Evolutionary conservation across 2,329 filamentous ascomycete genomes (phyloP), one percentile per base, ranked within the genome.

Genomic region (Nannizziopsis arthrosporioides): DNA sequence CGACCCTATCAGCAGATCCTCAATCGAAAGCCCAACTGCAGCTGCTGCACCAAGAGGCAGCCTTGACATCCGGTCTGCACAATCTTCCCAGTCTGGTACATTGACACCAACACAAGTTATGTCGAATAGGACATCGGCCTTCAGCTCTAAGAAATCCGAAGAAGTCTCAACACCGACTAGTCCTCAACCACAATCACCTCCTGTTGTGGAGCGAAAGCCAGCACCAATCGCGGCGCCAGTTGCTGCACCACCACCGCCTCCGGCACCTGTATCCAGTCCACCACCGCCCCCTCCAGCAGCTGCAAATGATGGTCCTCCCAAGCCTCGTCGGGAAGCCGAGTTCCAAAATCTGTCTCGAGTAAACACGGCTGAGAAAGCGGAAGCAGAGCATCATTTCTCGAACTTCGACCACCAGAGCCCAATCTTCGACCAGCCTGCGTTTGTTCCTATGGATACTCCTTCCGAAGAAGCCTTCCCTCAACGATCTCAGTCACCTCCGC

Each of bases 351-450:
- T 78, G 3, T 82, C 83, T 5, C 76, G 74, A 3, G 72, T 82
- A 32, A 76, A 79, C 57, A 80, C 67, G 31, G 63, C 64, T 47
- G 69, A 72, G 54, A 63, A 64, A 44, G 63, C 62, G 35, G 65
- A 66, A n/a, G 68, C 69, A 11, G 66, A 71, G 38, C 63, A 61
- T 3, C 70, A 72, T 45, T 81, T 81, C 59, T 76, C 75, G 12
- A 72, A 71, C 18, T 96, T 96, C 60, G 84, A 92, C 59, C 53
- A 55, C 37, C 90, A 96, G 67, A 92, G 89, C 1, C 92, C 92
- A 1, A 74, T 95, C 18, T 66, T 77, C 8, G 88, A 96, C 49
- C 84, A 92, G 63, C 90, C 92, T 2, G 85, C 88, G 1, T 94
- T 93, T 60, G 73, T 78, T 9, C 85, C 85, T 0, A 72, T 69